These are phyloP conservation scores for Phascolomyces articulosus DNA, from an alignment of 371 early-diverging fungal genomes.

Conservation along the genomic window DNA sequence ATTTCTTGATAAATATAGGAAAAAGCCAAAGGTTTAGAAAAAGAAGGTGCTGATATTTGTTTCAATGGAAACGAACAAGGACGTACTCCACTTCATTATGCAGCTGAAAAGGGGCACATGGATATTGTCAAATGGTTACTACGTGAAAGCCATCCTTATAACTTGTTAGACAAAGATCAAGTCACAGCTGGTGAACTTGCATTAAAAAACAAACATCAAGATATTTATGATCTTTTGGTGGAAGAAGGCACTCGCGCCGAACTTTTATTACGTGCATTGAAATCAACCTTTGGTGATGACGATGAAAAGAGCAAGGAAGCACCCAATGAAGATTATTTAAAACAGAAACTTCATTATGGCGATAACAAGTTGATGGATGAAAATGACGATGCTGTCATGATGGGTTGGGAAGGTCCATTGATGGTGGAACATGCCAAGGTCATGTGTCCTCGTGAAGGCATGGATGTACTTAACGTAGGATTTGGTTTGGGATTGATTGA, in stretches of 20 bases:
- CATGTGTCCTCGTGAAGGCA: constrained; percentile 71
- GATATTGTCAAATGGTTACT: constrained; percentile 63
- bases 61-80: constrained; percentile 45
- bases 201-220: constrained; percentile 49
- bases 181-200: constrained; percentile 59
- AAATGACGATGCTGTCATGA: constrained; percentile 94
- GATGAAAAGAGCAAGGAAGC: constrained; percentile 18
- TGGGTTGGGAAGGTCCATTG: constrained; percentile 96
- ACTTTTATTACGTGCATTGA: constrained; percentile 67
- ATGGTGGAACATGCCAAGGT: constrained; percentile 90
- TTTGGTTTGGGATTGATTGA: constrained; percentile 96
- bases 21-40: constrained; percentile 34
- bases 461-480: constrained; percentile 81
- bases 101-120: constrained; percentile 46
- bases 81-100: constrained; percentile 51
- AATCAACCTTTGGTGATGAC: constrained; percentile 32
- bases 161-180: constrained; percentile 42
- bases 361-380: constrained; percentile 81
- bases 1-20: constrained; percentile 21
- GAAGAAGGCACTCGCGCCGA: constrained; percentile 88
- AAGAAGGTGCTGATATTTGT: constrained; percentile 46
- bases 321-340: constrained; percentile 81
- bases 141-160: constrained; percentile 60
- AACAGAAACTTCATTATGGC: constrained; percentile 76
- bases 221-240: constrained; percentile 65